Conservation (phyloP, 2,329 filamentous ascomycete species). For the Gaeumannomyces sp. region DNA sequence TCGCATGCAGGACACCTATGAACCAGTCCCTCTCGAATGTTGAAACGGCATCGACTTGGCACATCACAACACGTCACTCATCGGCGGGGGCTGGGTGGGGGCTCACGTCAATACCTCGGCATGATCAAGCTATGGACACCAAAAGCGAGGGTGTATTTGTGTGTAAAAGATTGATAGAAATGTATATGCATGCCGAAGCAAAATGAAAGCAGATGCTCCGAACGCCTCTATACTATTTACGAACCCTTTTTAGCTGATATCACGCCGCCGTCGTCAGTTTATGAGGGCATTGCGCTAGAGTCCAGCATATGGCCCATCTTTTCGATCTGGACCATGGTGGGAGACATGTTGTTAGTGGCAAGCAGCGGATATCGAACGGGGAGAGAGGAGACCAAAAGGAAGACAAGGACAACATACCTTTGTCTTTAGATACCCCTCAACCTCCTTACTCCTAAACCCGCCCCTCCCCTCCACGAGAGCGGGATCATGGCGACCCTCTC, state of each 20-base stretch:
- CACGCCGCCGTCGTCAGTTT: neutral
- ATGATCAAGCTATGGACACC: no score
- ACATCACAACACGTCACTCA: no score
- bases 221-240: neutral
- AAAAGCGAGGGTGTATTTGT: no score
- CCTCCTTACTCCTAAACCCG: conserved; percentile 80
- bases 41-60: no score
- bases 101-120: no score
- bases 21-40: no score
- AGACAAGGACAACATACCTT: conserved; percentile 64
- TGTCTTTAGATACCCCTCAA: conserved; percentile 89
- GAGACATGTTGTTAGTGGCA: conserved; percentile 10
- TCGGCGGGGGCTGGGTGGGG: no score
- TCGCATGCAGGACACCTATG: no score
- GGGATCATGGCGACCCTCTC: conserved; percentile 96
- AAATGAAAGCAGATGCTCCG: neutral
- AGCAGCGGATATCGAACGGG: neutral
- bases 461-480: conserved; percentile 79
- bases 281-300: conserved; percentile 25
- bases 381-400: no score
- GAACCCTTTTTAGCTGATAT: neutral
- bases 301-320: conserved; percentile 81
- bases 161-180: neutral
- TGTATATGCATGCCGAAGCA: neutral
- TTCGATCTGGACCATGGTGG: conserved; percentile 53